Conservation (phyloP, 176 grass and related monocot species). For the sorghum (Sorghum bicolor) region Sorghum_bicolor_NCBIv3 NC_012870.2:60490001-60490500, state of each 20-base stretch:
- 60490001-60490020: slow-evolving; percentile 6
- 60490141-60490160: background rate
- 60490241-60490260: too few relatives aligned
- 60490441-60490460: slow-evolving; percentile 17
- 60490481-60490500: background rate
- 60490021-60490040: background rate
- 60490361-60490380: background rate
- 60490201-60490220: too few relatives aligned
- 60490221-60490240: too few relatives aligned
- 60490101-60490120: too few relatives aligned
- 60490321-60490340: background rate
- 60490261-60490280: too few relatives aligned
- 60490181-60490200: too few relatives aligned
- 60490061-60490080: background rate
- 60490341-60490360: background rate
- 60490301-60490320: too few relatives aligned
- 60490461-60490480: background rate
- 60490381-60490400: background rate
- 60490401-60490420: background rate
- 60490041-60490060: background rate
- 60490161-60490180: background rate
- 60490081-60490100: too few relatives aligned
- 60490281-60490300: too few relatives aligned
- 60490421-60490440: background rate
- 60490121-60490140: background rate